Evolutionary conservation across 2,329 filamentous ascomycete genomes (phyloP), one percentile per base, ranked within the genome.

Genomic region (Verticillium tricorpus): DNA sequence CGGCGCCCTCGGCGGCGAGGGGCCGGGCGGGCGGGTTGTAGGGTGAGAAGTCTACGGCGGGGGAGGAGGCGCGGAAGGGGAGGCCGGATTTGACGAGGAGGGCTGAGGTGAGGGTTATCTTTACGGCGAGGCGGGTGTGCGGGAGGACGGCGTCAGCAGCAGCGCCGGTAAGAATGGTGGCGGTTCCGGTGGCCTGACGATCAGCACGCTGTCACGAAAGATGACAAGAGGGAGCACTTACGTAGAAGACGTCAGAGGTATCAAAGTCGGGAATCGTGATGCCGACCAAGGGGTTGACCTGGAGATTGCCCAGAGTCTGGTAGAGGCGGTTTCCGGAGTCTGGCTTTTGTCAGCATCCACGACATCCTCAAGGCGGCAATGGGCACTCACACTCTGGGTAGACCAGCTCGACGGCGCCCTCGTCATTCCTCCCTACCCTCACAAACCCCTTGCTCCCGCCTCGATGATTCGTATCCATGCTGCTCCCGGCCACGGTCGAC

Each of bases 391-490:
- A 96, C 71, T 96, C 92, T 0, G 92, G 92, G 73, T 92, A 96
- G 2, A 89, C 80, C 15, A 96, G 73, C 2, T 85, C 79, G 1
- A 79, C 67, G 0, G 72, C 70, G 4, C 67, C 73, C 1, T 77
- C 77, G 28, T 79, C 74, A 61, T 90, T 88, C 22, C 82, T 83
- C 1, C 88, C 72, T 9, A 94, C 79, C 28, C 92, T 83, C 22
- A 94, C 77, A 69, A 96, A 94, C 0, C 92, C 92, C 0, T 81
- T 79, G 1, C 87, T 81, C 0, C 92, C 92, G 40, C 92, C 92
- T 6, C 92, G 85, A 68, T 92, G 86, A 70, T 96, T 96, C 7
- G 89, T 91, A 72, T 96, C 92, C 92, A 96, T 96, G 60, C 86
- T 86, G 15, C 77, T 73, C 15, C 84, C 81, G 68, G 89, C 81